These are phyloP conservation scores for Rhododendron vialii DNA, from an alignment of 148 eudicot species.

Conservation along the genomic window DNA sequence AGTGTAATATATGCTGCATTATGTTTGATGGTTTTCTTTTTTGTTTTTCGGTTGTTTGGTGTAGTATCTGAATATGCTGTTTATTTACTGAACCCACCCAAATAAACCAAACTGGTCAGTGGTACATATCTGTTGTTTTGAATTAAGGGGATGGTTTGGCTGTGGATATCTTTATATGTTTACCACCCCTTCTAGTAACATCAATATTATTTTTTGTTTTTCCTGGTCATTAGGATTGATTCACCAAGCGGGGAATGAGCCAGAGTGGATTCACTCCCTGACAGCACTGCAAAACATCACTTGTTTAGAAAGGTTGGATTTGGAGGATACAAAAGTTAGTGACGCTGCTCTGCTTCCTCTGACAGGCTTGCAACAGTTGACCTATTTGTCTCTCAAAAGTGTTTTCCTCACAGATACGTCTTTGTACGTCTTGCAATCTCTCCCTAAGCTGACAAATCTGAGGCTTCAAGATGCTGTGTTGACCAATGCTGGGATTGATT, in stretches of 20 bases:
- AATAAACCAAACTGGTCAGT: background rate
- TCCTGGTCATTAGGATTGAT: slow-evolving; percentile 44
- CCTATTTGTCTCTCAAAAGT: slow-evolving; percentile 44
- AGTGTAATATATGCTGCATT: background rate
- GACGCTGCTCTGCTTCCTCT: slow-evolving; percentile 54
- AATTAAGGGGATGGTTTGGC: background rate
- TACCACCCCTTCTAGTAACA: background rate
- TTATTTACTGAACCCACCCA: background rate
- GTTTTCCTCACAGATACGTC: slow-evolving; percentile 45
- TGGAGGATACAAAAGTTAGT: slow-evolving; percentile 48
- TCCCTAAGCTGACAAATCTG: slow-evolving; percentile 45
- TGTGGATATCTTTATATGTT: background rate
- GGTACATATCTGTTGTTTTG: background rate
- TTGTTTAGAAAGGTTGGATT: slow-evolving; percentile 47
- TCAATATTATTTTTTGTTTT: background rate
- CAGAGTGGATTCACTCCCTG: slow-evolving; percentile 46
- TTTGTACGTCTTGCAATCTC: slow-evolving; percentile 39
- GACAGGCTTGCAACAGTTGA: slow-evolving; percentile 32
- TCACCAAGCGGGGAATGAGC: slow-evolving; percentile 21
- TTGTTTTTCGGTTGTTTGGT: background rate
- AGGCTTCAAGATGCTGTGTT: slow-evolving; percentile 56
- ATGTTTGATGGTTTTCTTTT: background rate
- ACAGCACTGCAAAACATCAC: slow-evolving; percentile 48
- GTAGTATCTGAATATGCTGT: background rate
- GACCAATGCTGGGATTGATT: slow-evolving; percentile 51